Base-by-base conservation (phyloP, 2,329 filamentous ascomycete genomes). In the Scytalidium sp. region DNA sequence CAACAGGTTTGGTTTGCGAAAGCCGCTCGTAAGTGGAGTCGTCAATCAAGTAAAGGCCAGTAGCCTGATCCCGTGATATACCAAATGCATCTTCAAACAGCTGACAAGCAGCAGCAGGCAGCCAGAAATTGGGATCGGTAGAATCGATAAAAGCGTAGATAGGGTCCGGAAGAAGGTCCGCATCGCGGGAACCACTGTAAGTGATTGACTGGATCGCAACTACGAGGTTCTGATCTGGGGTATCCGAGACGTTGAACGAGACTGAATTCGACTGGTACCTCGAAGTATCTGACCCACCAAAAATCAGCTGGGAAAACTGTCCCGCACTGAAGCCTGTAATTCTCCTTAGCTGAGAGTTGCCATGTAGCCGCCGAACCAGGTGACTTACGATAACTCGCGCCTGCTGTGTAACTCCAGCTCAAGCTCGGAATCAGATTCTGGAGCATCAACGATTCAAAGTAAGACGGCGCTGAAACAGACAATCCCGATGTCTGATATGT, bases 351-450 rank as follows among this genome's bases (percentile, higher is more conserved):
- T 21, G 43, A 54, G 15, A 56, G 45, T 25, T 47, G 46, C 49
- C n/a, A 23, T 43, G 29, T 13, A 17, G 41, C 15, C 19, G 6
- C 13, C 15, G 3, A 29, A 20, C n/a, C 5, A 32, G 15, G 3
- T 15, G 13, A 36, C 67, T 56, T 57, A 68, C 67, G 65, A 42
- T 70, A 70, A 41, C 58, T 61, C 13, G 67, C 67, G 3, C 67
- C 67, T 9, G 67, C 67, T 6, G 67, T 70, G 49, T 70, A 70
- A 49, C 66, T 68, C 66, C 66, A 70, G 50, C 64, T 69, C 21
- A 67, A 47, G 45, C 66, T 68, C 7, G 66, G 66, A 21, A 68
- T 69, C 22, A 58, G 47, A 2, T 59, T 55, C 19, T 65, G 51
- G 10, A 65, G 58, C 49, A 64, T 68, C 3, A 70, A 55, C 0